A percentile compares a stretch with the other conserved stretches of the same genome.
phyloP scores from a whole-genome alignment of 1,284 basidiomycete genomes.

The Austroboletus olivaceoglutinosus region DNA sequence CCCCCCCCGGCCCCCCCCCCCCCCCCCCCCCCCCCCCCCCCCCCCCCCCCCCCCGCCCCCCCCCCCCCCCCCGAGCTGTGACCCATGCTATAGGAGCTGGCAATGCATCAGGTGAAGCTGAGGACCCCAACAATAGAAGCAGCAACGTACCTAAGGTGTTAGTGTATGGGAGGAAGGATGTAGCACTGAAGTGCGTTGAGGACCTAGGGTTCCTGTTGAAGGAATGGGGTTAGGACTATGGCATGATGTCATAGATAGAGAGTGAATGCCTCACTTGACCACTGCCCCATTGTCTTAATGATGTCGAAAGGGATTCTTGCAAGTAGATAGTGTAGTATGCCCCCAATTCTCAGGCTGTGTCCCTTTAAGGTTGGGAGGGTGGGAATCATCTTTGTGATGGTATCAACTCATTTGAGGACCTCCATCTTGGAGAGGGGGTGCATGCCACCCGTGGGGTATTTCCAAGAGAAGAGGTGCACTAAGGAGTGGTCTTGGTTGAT shows the following conservation, averaged over 20 bases:
- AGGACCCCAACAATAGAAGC: too few relatives aligned
- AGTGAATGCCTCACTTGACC: neutral
- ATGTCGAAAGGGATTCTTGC: neutral
- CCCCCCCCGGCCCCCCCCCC: too few relatives aligned
- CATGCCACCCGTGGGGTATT: neutral
- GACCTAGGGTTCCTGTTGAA: neutral
- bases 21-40: too few relatives aligned
- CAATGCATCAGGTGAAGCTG: too few relatives aligned
- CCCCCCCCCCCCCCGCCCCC: too few relatives aligned
- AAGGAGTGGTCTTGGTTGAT: neutral
- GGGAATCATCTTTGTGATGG: too few relatives aligned
- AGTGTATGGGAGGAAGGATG: too few relatives aligned
- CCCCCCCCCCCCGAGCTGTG: slow-evolving; percentile 38
- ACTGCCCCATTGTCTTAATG: neutral
- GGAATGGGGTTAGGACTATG: neutral
- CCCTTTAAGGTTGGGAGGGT: neutral
- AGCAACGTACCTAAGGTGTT: too few relatives aligned
- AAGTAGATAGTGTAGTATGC: neutral
- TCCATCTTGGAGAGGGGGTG: neutral
- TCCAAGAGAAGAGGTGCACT: neutral
- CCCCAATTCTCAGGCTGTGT: neutral
- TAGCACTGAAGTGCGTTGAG: too few relatives aligned
- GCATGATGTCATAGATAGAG: neutral
- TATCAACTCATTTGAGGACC: neutral
- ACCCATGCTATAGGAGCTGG: too few relatives aligned